phyloP scores from a whole-genome alignment of 2,329 filamentous ascomycete species.

The Penicillium sp. region DNA sequence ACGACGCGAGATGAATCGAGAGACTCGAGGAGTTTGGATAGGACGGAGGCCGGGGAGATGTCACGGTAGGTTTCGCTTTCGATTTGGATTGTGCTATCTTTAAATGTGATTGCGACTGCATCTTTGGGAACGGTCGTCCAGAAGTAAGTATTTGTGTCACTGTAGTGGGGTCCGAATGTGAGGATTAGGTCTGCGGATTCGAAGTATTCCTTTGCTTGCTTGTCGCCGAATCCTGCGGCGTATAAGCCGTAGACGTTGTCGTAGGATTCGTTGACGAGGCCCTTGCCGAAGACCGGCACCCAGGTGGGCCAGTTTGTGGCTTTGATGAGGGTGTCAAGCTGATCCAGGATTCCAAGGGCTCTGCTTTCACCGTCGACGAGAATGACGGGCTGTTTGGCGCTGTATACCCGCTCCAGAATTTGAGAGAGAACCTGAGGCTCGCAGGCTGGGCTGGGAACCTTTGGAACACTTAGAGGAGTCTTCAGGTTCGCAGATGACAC shows the following conservation, averaged over 20 bases:
- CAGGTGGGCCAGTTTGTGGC: constrained; percentile 49
- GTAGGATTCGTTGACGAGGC: constrained; percentile 49
- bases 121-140: constrained; percentile 78
- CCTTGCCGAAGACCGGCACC: constrained; percentile 50
- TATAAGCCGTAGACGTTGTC: constrained; percentile 53
- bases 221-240: constrained; percentile 42
- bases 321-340: constrained; percentile 45
- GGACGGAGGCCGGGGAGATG: constrained; percentile 73
- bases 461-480: constrained; percentile 16
- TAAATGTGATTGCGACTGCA: constrained; percentile 76
- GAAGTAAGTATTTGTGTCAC: constrained; percentile 57
- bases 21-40: constrained; percentile 65
- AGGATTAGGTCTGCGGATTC: constrained; percentile 42
- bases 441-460: constrained; percentile 7
- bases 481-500: constrained; percentile 22
- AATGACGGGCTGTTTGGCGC: constrained; percentile 50
- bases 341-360: constrained; percentile 41
- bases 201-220: constrained; percentile 33
- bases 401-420: constrained; percentile 45
- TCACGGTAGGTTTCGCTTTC: constrained; percentile 76
- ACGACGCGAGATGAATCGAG: constrained; percentile 58
- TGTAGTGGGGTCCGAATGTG: constrained; percentile 34
- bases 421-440: constrained; percentile 26
- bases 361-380: constrained; percentile 53
- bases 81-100: constrained; percentile 70